These are phyloP conservation scores for Penicillium palitans DNA, from an alignment of 2,329 filamentous ascomycete genomes.

Conservation along the genomic window DNA sequence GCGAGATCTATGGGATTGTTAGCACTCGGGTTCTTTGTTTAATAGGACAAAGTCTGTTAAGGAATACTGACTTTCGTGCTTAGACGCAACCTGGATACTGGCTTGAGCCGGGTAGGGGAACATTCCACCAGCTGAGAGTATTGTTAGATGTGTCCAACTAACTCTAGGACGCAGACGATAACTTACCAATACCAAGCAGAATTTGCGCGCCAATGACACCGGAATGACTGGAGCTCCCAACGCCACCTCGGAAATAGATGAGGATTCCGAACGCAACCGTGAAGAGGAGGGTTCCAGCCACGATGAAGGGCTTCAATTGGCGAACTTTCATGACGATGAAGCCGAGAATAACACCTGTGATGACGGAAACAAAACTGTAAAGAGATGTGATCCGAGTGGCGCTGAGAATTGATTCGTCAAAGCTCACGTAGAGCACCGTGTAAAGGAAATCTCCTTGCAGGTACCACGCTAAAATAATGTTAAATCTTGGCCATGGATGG, in stretches of 20 bases:
- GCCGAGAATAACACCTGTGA: slow-evolving; percentile 59
- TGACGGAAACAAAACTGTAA: slow-evolving; percentile 60
- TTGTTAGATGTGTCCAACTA: not conserved
- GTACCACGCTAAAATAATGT: slow-evolving; percentile 52
- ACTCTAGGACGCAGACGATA: too few relatives aligned
- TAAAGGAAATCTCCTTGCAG: slow-evolving; percentile 66
- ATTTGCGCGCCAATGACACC: slow-evolving; percentile 65
- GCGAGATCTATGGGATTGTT: slow-evolving; percentile 51
- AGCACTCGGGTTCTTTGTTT: not conserved
- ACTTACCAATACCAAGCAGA: slow-evolving; percentile 57
- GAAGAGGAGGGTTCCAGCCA: slow-evolving; percentile 61
- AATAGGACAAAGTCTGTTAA: not conserved
- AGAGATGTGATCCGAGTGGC: slow-evolving; percentile 62
- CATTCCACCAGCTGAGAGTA: slow-evolving; percentile 54
- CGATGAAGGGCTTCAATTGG: slow-evolving; percentile 64
- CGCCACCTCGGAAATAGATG: slow-evolving; percentile 62
- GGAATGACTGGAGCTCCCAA: slow-evolving; percentile 45
- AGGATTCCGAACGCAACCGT: slow-evolving; percentile 66
- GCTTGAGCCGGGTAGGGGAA: slow-evolving; percentile 57
- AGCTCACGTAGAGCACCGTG: slow-evolving; percentile 62
- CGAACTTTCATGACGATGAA: slow-evolving; percentile 59
- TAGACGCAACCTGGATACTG: slow-evolving; percentile 53
- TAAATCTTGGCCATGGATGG: not conserved
- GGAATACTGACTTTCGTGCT: slow-evolving; percentile 46
- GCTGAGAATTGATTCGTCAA: slow-evolving; percentile 57